Evolutionary conservation across 495 filamentous ascomycete species (phyloP), one percentile per base, ranked within the genome.

Genomic region (Hyaloscypha hepaticicola): DNA sequence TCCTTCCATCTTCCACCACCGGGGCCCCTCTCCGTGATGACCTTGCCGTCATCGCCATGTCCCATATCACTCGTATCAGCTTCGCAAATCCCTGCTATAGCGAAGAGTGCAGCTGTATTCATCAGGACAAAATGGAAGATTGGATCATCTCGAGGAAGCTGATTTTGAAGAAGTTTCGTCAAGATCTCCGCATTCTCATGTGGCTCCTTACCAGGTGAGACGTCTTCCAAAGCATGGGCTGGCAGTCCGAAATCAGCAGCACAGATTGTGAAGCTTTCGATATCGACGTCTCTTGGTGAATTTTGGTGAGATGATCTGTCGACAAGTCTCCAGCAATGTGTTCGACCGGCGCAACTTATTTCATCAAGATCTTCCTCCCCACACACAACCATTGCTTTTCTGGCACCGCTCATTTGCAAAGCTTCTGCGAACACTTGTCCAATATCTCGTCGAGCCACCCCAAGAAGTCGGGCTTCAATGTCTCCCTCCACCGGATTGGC

Each of bases 331-430:
- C 95, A 97, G 82, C 93, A 97, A 67, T 90, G 85, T 19, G 93
- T 96, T 34, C 77, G 75, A 0, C 93, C 92, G 3, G 93, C 95
- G 69, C 91, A 96, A 66, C 88, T 92, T 61, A 99, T 87, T 77
- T 99, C 95, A 74, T 99, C 95, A 56, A 99, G 85, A 58, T 97
- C 90, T 76, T 98, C 95, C 64, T 88, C 88, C 31, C 96, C 95
- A 73, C 93, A 98, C 7, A 98, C 90, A 5, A 99, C 88, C 75
- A 99, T 81, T 2, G 89, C 93, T 73, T 96, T 96, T 67, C 79
- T 83, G 5, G 86, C 84, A 33, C 93, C 93, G n/a, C 82, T 82
- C 61, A 96, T 78, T 14, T 80, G 78, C 52, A 99, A 78, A 9
- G 95, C 92, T 63, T 95, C 90, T 1, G 88, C 92, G 73, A 97